phyloP scores from a whole-genome alignment of 805 yeast genomes.

The Candida germanica region DNA sequence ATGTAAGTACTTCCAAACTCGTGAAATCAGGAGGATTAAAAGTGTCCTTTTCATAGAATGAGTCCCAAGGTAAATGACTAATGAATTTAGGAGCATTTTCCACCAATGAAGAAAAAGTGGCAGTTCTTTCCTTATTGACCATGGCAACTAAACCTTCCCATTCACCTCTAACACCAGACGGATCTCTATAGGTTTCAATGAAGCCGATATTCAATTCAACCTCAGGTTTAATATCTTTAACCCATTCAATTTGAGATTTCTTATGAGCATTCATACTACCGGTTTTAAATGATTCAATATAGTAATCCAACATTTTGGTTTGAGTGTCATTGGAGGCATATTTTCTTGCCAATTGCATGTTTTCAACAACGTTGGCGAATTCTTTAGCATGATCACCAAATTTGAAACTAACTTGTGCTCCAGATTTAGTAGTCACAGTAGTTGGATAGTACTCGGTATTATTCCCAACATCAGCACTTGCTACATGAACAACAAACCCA shows the following conservation, averaged over 20 bases:
- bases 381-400: constrained; percentile 80
- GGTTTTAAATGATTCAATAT: constrained; percentile 67
- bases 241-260: constrained; percentile 83
- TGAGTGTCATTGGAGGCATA: constrained; percentile 75
- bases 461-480: constrained; percentile 56
- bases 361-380: constrained; percentile 55
- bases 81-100: constrained; percentile 64
- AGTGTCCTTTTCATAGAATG: constrained; percentile 72
- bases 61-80: constrained; percentile 71
- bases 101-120: constrained; percentile 71
- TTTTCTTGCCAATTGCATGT: constrained; percentile 54
- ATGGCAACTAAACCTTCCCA: constrained; percentile 92
- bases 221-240: constrained; percentile 76
- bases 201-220: constrained; percentile 78
- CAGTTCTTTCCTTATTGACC: constrained; percentile 84
- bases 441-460: constrained; percentile 52
- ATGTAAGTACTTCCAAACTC: constrained; percentile 82
- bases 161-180: constrained; percentile 88
- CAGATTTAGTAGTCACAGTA: constrained; percentile 29
- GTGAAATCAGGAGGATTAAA: constrained; percentile 93
- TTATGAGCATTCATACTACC: constrained; percentile 86
- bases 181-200: constrained; percentile 90
- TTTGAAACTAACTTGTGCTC: constrained; percentile 45
- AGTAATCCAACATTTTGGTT: constrained; percentile 58
- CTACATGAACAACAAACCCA: constrained; percentile 59